A percentile compares a stretch with the other conserved stretches of the same genome.
Evolutionary conservation across 2,329 filamentous ascomycete genomes (phyloP).

Genomic region (Talaromyces sp.): DNA sequence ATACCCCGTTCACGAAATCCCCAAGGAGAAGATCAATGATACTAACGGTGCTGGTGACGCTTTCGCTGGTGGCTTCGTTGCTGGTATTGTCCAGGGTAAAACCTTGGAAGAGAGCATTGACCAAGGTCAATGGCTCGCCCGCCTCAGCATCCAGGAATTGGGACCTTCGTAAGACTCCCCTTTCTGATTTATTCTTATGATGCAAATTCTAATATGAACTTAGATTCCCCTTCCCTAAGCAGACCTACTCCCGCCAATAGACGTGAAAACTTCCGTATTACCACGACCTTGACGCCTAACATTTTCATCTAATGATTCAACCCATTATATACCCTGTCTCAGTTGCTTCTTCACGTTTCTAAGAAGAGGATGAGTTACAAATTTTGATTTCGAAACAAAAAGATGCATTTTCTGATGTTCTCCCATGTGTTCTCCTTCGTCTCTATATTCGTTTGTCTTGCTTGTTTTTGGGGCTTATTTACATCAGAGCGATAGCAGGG

Average conservation of each 20-base stretch:
- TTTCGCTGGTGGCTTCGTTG: conserved; percentile 90
- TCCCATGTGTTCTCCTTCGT: neutral
- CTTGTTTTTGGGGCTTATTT: neutral
- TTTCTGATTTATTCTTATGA: neutral
- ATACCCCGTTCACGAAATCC: conserved; percentile 77
- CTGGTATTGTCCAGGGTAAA: conserved; percentile 83
- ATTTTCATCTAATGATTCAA: conserved; percentile 37
- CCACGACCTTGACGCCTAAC: neutral
- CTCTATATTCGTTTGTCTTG: neutral
- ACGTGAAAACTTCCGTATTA: neutral
- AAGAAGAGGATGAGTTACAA: conserved; percentile 16
- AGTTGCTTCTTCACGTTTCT: conserved; percentile 16
- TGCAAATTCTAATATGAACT: neutral
- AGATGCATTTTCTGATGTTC: neutral
- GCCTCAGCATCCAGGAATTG: conserved; percentile 88
- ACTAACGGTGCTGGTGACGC: conserved; percentile 97
- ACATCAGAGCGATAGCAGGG: neutral
- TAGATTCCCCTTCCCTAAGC: conserved; percentile 80
- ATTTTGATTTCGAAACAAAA: neutral
- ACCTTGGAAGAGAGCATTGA: conserved; percentile 73
- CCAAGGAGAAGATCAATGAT: conserved; percentile 77
- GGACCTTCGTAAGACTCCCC: conserved; percentile 75
- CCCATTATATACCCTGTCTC: conserved; percentile 39
- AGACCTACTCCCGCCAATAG: conserved; percentile 60
- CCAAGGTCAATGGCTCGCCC: conserved; percentile 95